Evolutionary conservation across 805 yeast genomes (phyloP).

Genomic region (Citeromyces matritensis): DNA sequence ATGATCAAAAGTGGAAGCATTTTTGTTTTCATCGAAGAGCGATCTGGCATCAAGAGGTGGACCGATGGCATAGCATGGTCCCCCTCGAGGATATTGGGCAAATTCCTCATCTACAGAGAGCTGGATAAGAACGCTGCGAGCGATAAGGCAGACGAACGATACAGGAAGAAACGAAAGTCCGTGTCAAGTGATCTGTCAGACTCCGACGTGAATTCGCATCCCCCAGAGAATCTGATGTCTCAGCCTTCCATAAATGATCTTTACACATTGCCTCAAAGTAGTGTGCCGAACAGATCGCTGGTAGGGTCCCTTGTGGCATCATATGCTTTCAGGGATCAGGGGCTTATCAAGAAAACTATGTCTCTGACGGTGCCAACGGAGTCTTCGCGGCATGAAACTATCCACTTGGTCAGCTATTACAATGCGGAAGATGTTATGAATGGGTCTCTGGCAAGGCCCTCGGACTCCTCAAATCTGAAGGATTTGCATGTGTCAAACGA

Average conservation of each 20-base stretch:
- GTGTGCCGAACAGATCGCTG: conserved; percentile 19
- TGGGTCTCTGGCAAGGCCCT: conserved; percentile 42
- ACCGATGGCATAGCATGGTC: conserved; percentile 95
- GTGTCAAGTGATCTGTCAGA: too few species aligned
- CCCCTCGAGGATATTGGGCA: conserved; percentile 76
- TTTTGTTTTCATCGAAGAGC: conserved; percentile 74
- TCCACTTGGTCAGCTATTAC: conserved; percentile 73
- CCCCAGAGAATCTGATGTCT: too few species aligned
- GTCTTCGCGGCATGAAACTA: conserved; percentile 20
- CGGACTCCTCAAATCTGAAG: conserved; percentile 31
- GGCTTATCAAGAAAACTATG: conserved; percentile 73
- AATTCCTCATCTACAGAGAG: conserved; percentile 76
- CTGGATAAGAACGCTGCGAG: conserved; percentile 25
- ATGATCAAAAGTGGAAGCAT: conserved; percentile 66
- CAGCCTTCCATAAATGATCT: too few species aligned
- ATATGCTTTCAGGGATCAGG: conserved; percentile 53
- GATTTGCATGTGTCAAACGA: conserved; percentile 28
- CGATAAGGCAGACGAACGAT: conserved; percentile 6
- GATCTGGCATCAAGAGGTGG: conserved; percentile 83
- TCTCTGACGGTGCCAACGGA: conserved; percentile 31
- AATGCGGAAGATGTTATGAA: conserved; percentile 56
- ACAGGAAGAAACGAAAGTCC: conserved; percentile 1
- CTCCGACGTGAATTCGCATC: too few species aligned
- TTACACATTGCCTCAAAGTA: background rate
- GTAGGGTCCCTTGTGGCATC: conserved; percentile 45